Evolutionary conservation across 352 stramenopile genomes (phyloP), one percentile per base, ranked within the genome.

Genomic region (Phytophthora pseudosyringae): DNA sequence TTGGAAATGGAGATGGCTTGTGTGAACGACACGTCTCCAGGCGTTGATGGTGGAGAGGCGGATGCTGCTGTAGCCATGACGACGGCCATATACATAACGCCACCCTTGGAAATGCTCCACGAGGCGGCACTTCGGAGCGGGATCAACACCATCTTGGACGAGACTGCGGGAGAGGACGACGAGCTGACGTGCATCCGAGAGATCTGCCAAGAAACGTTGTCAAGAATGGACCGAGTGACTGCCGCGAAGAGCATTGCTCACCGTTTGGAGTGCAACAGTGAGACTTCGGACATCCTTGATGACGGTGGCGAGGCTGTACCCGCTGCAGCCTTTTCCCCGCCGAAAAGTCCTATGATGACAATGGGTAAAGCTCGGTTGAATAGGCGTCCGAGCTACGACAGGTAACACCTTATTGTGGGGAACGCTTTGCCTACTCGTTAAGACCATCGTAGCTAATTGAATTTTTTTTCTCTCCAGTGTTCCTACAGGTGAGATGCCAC

Each of bases 131-230:
- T 94, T 55, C 73, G 80, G 12, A 78, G 64, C 16, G 75, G 69
- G 6, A 65, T 94, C 16, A 67, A 69, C 26, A 64, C 68, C 21
- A 60, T 94, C 36, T 71, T 92, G 7, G 76, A 90, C 29, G 76
- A 88, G 38, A 85, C 76, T 7, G 58, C 56, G 21, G 53, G 29
- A 4, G 80, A 93, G 31, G 69, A 78, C 16, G 71, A 85, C 2
- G 71, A 79, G 36, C 70, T 85, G 25, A 59, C 62, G 49, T 76
- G 76, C 40, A 55, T 93, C n/a, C 81, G 82, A 21, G 81, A 94
- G 35, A 65, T 92, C n/a, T 94, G 86, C 45, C 67, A 70, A 8
- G 67, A 85, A 41, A 90, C 83, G 11, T 52, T 91, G 21, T 52
- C 51, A 12, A 60, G 40, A 36, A 72, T 68, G 57, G 52, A 69